Evolutionary conservation across 192 early-diverging fungal genomes (phyloP).

Genomic region (Backusella circina): DNA sequence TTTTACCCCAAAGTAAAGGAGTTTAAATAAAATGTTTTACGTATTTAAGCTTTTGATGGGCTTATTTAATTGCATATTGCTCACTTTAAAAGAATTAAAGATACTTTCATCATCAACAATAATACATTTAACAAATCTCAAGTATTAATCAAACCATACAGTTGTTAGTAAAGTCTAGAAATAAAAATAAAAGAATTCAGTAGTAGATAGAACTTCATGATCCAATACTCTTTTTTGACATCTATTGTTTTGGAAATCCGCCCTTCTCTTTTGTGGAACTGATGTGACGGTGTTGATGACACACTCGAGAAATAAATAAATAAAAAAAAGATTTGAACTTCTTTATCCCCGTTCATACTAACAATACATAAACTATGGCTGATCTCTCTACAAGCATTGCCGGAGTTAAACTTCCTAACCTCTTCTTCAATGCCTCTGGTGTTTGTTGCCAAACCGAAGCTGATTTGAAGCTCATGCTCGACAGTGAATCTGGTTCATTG

Average conservation of each 20-base stretch:
- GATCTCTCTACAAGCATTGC: conserved; percentile 36
- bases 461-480: conserved; percentile 26
- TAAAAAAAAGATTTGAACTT: neutral
- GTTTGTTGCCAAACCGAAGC: conserved; percentile 27
- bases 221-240: neutral
- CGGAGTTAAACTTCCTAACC: conserved; percentile 29
- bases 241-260: neutral
- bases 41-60: neutral
- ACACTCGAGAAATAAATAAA: neutral
- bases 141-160: neutral
- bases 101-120: too few relatives aligned
- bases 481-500: conserved; percentile 32
- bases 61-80: neutral
- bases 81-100: neutral
- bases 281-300: neutral
- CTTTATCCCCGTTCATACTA: neutral
- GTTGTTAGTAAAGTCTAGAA: neutral
- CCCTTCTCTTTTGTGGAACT: neutral
- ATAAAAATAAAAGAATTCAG: neutral
- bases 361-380: conserved; percentile 13
- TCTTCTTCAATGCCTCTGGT: conserved; percentile 36
- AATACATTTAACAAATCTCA: neutral
- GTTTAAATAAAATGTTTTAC: neutral
- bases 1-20: neutral
- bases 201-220: neutral